These are phyloP conservation scores for Pestalotiopsis sp. DNA, from an alignment of 2,329 filamentous ascomycete genomes.

Conservation along the genomic window DNA sequence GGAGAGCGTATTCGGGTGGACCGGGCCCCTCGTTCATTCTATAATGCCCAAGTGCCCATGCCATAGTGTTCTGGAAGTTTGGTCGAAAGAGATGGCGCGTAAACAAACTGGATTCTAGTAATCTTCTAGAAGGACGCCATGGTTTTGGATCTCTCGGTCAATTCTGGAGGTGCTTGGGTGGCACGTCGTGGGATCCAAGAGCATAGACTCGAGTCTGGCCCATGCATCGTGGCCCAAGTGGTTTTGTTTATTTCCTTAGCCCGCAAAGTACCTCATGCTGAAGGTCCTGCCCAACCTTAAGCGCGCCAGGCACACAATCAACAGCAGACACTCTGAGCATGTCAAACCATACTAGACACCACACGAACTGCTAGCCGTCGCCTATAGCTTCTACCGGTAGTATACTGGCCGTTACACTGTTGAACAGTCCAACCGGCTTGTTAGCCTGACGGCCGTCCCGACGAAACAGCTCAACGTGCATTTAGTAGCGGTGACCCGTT, in stretches of 20 bases:
- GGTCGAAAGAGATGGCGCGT: neutral
- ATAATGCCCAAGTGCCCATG: neutral
- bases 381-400: neutral
- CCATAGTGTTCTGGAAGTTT: constrained; percentile 10
- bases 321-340: neutral
- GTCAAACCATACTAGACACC: neutral
- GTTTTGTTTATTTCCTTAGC: neutral
- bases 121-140: constrained; percentile 11
- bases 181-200: neutral
- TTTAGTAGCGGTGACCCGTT: neutral
- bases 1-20: constrained; percentile 1
- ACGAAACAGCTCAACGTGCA: neutral
- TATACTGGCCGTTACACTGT: neutral
- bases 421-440: neutral
- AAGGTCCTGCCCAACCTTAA: constrained; percentile 8
- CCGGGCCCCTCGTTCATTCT: neutral
- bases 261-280: neutral
- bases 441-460: neutral
- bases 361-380: neutral
- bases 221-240: constrained; percentile 4
- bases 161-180: neutral
- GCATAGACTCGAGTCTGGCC: neutral
- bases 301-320: neutral
- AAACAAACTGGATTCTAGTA: neutral
- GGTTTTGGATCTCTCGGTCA: constrained; percentile 4